These are phyloP conservation scores for Colletotrichum lentis DNA, from an alignment of 2,329 filamentous ascomycete genomes.

Conservation along the genomic window DNA sequence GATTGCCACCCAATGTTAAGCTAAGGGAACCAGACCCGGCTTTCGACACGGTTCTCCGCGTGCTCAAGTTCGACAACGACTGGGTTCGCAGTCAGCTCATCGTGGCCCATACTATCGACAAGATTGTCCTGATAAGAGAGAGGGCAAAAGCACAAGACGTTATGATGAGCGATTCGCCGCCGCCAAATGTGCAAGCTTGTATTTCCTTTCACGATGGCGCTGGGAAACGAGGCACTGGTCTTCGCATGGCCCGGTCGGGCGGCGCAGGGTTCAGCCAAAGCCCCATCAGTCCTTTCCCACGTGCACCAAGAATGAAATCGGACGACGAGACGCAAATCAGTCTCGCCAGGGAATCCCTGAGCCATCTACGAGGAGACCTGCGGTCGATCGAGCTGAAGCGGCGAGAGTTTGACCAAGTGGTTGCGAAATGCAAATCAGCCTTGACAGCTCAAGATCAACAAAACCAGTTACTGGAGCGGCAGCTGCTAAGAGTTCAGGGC, in stretches of 20 bases:
- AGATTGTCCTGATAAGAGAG: conserved; percentile 78
- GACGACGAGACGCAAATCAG: conserved; percentile 74
- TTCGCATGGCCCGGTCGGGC: conserved; percentile 30
- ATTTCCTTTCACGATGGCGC: conserved; percentile 69
- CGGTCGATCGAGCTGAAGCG: conserved; percentile 59
- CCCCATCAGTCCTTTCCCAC: conserved; percentile 56
- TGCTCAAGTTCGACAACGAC: conserved; percentile 82
- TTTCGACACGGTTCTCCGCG: conserved; percentile 80
- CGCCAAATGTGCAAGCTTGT: conserved; percentile 76
- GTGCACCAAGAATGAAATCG: conserved; percentile 78
- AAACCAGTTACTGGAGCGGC: conserved; percentile 57
- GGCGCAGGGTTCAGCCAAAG: conserved; percentile 46
- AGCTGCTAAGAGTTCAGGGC: conserved; percentile 68
- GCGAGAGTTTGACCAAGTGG: conserved; percentile 56
- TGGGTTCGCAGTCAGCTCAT: conserved; percentile 82
- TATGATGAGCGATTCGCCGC: conserved; percentile 69
- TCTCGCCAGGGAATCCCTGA: conserved; percentile 58
- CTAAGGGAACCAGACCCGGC: conserved; percentile 76
- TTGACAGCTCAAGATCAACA: conserved; percentile 54
- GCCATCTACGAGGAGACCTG: conserved; percentile 65
- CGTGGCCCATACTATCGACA: conserved; percentile 83
- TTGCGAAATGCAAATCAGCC: conserved; percentile 58
- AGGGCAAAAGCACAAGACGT: conserved; percentile 71
- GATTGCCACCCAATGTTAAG: conserved; percentile 63
- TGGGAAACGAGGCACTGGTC: conserved; percentile 48